Base-by-base conservation (phyloP, 257 asterid species). In the Penstemon newberryi region DNA sequence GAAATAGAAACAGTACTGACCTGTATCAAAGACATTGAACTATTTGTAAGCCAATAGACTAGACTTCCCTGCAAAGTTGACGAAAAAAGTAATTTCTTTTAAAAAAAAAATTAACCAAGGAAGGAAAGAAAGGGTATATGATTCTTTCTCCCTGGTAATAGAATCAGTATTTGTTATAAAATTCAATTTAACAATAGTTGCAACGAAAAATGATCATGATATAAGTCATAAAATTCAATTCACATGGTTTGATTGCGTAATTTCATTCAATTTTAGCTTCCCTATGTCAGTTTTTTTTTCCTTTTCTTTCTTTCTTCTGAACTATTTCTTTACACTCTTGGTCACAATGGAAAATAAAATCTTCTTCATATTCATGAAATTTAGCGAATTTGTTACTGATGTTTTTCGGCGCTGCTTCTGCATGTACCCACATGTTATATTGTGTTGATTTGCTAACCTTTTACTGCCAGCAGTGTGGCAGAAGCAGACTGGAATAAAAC, bases 41-140 rank as follows among this genome's bases (percentile, higher is more conserved):
- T 84, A 78, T 90, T 93, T 70, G 96, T 81, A 61, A 88, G 63
- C 97, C 99, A 93, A 79, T 83, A 85, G 39, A 93, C 77, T 79
- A 86, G 85, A 80, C 95, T 82, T 60, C 97, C 99, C 96, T 93
- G 96, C 76, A 90, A 79, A 70, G 71, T 56, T 36, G 46, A 64
- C 75, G 70, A 77, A 43, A 69, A 59, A 62, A 38, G 5, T 12
- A 25, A 38, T 45, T 59, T 54, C 67, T 25, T 25, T 38, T 54
- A 56, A 41, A 37, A 49, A 71, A 71, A 65, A 51, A 56, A 59
- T 47, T 39, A 55, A 54, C 19, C n/a, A 63, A 65, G 36, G 8
- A 46, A 18, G 75, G 57, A 40, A 57, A 38, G 43, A 59, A 71
- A 56, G 41, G 5, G 65, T 36, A 60, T 63, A 52, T 7, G 18